Evolutionary conservation across 345 rosid genomes (phyloP), one percentile per base, ranked within the genome.

Genomic region (Anastatica hierochuntica): DNA sequence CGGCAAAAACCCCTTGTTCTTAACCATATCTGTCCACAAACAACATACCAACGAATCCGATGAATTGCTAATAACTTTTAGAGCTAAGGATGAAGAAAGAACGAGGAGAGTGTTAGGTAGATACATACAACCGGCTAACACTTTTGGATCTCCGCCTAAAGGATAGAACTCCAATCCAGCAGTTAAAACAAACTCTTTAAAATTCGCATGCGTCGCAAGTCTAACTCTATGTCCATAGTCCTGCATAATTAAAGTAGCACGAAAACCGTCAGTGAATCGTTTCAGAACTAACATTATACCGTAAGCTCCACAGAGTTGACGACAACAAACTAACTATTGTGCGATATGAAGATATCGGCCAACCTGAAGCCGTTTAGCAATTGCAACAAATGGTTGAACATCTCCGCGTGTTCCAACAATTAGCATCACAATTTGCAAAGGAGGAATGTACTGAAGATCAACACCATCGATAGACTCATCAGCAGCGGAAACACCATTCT

Each of bases 201-300:
- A 94, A 77, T 94, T 94, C 62, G 87, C 79, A 80, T 94, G 99
- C 56, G 95, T 94, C 33, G 99, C 99, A 64, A 94, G 74, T 75
- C 99, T 88, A 70, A 94, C 99, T 43, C 99, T 85, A 83, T 94
- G 99, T 19, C 99, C 99, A 72, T 83, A 83, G 62, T 94, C 97
- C 99, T 94, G 83, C 90, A 76, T 20, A 45, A 24, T 40, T 6
- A 10, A 14, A 42, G 30, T 23, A 18, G 13, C 30, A 41, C 10
- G 13, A 20, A 44, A 1, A n/a, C n/a, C n/a, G n/a, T n/a, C n/a
- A n/a, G n/a, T n/a, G n/a, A n/a, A n/a, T n/a, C n/a, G n/a, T n/a
- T n/a, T n/a, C n/a, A n/a, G n/a, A n/a, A n/a, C n/a, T n/a, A n/a
- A n/a, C n/a, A n/a, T n/a, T n/a, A n/a, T n/a, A n/a, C n/a, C n/a